These are phyloP conservation scores for Beauveria sp. DNA, from an alignment of 2,329 filamentous ascomycete genomes.

Conservation along the genomic window DNA sequence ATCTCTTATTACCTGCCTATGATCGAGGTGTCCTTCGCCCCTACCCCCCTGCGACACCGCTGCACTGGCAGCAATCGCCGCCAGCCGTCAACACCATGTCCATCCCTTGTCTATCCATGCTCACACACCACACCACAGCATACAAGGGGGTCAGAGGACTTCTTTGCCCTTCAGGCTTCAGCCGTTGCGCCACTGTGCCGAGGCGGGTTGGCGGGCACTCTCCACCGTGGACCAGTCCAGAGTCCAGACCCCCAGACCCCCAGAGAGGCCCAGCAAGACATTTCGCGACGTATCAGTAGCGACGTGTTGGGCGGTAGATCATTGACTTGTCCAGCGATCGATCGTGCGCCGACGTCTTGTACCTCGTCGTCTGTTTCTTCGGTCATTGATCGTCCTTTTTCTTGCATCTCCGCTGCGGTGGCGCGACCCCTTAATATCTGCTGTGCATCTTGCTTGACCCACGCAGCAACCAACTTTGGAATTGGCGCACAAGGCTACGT, in stretches of 20 bases:
- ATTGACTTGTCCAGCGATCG: neutral
- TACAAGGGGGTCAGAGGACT: neutral
- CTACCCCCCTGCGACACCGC: neutral
- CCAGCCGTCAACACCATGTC: neutral
- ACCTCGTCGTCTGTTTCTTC: no score
- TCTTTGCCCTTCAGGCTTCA: neutral
- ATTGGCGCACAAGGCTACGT: neutral
- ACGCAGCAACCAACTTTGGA: neutral
- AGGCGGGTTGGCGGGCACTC: neutral
- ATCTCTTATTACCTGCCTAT: no score
- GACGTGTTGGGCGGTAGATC: neutral
- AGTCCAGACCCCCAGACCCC: no score
- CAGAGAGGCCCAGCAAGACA: neutral
- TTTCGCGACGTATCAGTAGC: neutral
- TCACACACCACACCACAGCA: neutral
- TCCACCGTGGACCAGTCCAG: slow-evolving; percentile 10
- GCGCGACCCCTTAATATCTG: neutral
- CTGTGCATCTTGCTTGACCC: neutral
- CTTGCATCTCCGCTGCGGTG: neutral
- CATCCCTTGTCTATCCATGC: neutral
- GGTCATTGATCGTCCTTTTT: no score
- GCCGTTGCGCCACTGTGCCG: slow-evolving; percentile 5
- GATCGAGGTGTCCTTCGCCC: neutral
- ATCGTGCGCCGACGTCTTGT: no score
- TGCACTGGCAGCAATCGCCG: neutral